Percentiles rank a stretch among this genome's conserved stretches.
phyloP scores from a whole-genome alignment of 2,329 filamentous ascomycete species.

The Elsinoe fawcettii region DNA sequence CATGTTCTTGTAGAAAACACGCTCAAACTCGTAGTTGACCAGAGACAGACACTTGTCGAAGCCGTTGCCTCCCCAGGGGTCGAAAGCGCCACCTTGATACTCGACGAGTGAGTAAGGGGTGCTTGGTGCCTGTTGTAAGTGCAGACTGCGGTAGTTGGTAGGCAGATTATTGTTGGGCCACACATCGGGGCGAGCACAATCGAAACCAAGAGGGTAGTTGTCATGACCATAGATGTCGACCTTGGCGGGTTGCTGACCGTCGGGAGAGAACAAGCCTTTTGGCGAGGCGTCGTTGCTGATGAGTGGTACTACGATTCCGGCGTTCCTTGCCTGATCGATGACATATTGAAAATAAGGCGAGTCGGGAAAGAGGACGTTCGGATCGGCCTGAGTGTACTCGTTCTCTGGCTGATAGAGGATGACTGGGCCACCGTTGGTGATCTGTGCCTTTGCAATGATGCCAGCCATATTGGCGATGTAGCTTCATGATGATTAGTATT shows the following conservation, averaged over 20 bases:
- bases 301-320: slow-evolving; percentile 65
- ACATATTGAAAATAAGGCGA: slow-evolving; percentile 63
- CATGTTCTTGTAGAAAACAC: slow-evolving; percentile 73
- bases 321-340: slow-evolving; percentile 57
- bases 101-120: slow-evolving; percentile 61
- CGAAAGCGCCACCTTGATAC: slow-evolving; percentile 48
- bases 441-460: slow-evolving; percentile 66
- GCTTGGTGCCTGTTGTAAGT: slow-evolving; percentile 53
- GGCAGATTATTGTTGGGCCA: slow-evolving; percentile 55
- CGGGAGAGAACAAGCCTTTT: slow-evolving; percentile 56
- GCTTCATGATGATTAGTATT: slow-evolving; percentile 19
- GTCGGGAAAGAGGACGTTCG: slow-evolving; percentile 49
- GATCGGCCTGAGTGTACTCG: slow-evolving; percentile 55
- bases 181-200: slow-evolving; percentile 52
- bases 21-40: slow-evolving; percentile 64
- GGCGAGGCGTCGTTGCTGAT: slow-evolving; percentile 66
- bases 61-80: slow-evolving; percentile 65
- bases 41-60: slow-evolving; percentile 60
- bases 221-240: slow-evolving; percentile 57
- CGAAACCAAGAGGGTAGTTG: slow-evolving; percentile 27
- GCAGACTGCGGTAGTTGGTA: slow-evolving; percentile 46
- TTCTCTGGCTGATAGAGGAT: slow-evolving; percentile 77
- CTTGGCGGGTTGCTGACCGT: slow-evolving; percentile 47
- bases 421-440: slow-evolving; percentile 73
- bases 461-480: slow-evolving; percentile 56